Evolutionary conservation across 176 grass and related monocot genomes (phyloP).

Genomic region (Oryza brachyantha): DNA sequence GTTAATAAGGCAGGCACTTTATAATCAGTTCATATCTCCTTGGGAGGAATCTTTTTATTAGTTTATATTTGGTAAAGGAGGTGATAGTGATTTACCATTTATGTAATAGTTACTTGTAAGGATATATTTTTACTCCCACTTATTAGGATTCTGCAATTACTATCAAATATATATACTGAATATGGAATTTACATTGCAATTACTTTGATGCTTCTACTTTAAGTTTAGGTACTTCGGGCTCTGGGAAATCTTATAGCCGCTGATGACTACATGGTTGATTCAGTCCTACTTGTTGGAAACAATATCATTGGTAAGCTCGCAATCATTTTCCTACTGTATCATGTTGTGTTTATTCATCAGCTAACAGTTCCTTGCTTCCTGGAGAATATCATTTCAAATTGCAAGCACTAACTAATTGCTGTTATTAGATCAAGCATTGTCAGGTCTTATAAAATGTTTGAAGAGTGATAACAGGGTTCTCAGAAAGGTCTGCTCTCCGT

Average conservation of each 20-base stretch:
- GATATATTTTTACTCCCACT: not conserved
- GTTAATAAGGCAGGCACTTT: not conserved
- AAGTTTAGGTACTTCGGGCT: constrained; percentile 80
- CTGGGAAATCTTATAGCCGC: constrained; percentile 90
- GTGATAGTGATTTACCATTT: not conserved
- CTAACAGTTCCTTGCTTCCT: not conserved
- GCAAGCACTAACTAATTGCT: constrained; percentile 38
- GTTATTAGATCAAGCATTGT: constrained; percentile 67
- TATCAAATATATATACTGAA: not conserved
- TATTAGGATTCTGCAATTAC: not conserved
- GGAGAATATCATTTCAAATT: not conserved
- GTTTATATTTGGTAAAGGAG: not conserved
- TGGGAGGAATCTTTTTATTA: not conserved
- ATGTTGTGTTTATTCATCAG: constrained; percentile 10
- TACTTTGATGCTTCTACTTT: constrained; percentile 33
- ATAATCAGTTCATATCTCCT: not conserved
- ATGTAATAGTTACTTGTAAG: not conserved
- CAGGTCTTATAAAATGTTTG: constrained; percentile 88
- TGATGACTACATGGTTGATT: constrained; percentile 72
- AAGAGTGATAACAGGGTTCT: constrained; percentile 89
- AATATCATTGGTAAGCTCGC: constrained; percentile 62
- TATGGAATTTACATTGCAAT: constrained; percentile 14
- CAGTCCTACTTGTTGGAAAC: constrained; percentile 69
- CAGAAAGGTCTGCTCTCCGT: constrained; percentile 64
- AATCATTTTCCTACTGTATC: constrained; percentile 23